Conservation (phyloP, 1,139 yeast species). For the Suhomyces bribrorum region DNA sequence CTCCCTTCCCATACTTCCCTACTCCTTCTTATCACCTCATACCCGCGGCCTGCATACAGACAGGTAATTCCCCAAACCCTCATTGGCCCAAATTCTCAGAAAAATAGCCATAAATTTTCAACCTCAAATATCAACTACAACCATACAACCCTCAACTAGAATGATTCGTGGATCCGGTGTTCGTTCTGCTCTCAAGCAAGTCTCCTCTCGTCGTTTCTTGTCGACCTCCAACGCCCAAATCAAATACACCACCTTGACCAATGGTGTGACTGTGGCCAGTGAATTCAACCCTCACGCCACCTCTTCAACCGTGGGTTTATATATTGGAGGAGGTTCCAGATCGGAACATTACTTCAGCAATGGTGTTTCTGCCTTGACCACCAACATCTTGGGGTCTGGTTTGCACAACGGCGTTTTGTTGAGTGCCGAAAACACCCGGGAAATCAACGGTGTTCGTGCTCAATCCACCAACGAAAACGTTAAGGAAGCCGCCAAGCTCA, state of each 20-base stretch:
- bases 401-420: constrained; percentile 49
- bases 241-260: constrained; percentile 67
- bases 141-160: constrained; percentile 11
- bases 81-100: constrained; percentile 16
- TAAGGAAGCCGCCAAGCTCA: constrained; percentile 43
- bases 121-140: constrained; percentile 4
- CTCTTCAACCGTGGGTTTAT: constrained; percentile 66
- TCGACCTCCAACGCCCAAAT: constrained; percentile 63
- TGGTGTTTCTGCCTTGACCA: constrained; percentile 70
- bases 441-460: constrained; percentile 55
- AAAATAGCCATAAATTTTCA: constrained; percentile 15
- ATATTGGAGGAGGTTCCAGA: constrained; percentile 75
- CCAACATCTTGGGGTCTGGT: constrained; percentile 48
- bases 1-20: accelerated
- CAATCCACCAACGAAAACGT: constrained; percentile 49
- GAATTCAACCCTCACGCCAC: constrained; percentile 59
- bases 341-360: constrained; percentile 77
- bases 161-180: constrained; percentile 44
- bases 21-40: neutral
- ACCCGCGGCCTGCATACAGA: constrained; percentile 12
- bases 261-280: constrained; percentile 73
- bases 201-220: constrained; percentile 54
- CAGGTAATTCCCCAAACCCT: constrained; percentile 15
- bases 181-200: constrained; percentile 32
- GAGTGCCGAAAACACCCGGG: constrained; percentile 49